Evolutionary conservation across 768 basidiomycete genomes (phyloP).

Genomic region (Roridomyces roridus): DNA sequence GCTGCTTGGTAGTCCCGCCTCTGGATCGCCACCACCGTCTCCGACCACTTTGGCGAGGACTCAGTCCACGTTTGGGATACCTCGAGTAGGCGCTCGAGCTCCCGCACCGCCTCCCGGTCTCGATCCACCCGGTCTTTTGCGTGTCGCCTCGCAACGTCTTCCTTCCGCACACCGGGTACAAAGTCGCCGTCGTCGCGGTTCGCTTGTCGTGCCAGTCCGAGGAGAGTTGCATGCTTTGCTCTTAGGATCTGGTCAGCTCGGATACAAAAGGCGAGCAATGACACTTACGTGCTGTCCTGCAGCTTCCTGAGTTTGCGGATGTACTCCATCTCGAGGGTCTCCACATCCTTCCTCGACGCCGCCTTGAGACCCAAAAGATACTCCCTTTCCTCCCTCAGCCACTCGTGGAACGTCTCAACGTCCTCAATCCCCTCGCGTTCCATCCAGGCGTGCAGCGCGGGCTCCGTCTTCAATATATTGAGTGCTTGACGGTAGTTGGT

Average conservation of each 20-base stretch:
- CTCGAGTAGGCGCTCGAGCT: neutral
- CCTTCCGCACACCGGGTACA: neutral
- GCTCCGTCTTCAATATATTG: conserved; percentile 17
- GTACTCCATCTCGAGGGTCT: conserved; percentile 3
- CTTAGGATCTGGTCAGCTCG: conserved; percentile 1
- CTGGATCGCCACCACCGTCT: neutral
- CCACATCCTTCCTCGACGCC: neutral
- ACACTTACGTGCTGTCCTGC: neutral
- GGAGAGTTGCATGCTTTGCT: neutral
- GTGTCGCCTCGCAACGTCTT: neutral
- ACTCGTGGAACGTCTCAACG: conserved; percentile 2
- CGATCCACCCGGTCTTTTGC: neutral
- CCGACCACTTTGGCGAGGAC: conserved; percentile 18
- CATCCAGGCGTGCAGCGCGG: conserved; percentile 7
- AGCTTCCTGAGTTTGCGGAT: neutral
- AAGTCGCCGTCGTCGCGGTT: neutral
- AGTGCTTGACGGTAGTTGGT: conserved; percentile 31
- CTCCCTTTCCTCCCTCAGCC: conserved; percentile 8
- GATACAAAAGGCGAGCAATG: neutral
- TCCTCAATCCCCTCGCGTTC: conserved; percentile 5
- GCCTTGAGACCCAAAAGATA: neutral
- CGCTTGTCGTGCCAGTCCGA: neutral
- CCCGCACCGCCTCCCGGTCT: neutral
- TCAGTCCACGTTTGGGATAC: conserved; percentile 13
- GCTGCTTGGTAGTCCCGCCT: conserved; percentile 10